These are phyloP conservation scores for Fusarium nisikadoi DNA, from an alignment of 2,329 filamentous ascomycete genomes.

Conservation along the genomic window DNA sequence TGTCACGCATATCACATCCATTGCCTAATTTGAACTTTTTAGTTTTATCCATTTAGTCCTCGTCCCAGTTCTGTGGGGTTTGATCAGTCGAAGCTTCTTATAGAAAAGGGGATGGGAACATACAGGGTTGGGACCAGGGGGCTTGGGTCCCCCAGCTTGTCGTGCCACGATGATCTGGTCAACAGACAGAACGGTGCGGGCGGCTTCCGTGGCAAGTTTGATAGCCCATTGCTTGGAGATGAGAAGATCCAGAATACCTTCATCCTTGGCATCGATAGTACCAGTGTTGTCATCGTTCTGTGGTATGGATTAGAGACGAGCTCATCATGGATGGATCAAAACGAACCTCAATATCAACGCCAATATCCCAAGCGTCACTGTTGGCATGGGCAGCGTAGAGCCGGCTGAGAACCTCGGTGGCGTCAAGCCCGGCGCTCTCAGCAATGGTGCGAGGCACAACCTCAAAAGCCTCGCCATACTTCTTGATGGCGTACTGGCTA, in stretches of 20 bases:
- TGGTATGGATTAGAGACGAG: conserved; percentile 32
- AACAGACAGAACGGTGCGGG: conserved; percentile 91
- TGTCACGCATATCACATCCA: conserved; percentile 28
- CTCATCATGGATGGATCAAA: neutral
- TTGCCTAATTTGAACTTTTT: conserved; percentile 37
- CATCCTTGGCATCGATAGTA: conserved; percentile 84
- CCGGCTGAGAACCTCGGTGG: conserved; percentile 93
- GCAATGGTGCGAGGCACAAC: conserved; percentile 94
- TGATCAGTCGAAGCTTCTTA: conserved; percentile 44
- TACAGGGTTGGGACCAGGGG: conserved; percentile 88
- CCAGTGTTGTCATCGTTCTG: conserved; percentile 82
- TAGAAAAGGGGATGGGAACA: conserved; percentile 40
- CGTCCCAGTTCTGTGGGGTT: conserved; percentile 66
- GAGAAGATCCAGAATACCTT: conserved; percentile 92
- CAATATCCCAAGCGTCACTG: conserved; percentile 87
- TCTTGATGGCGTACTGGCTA: conserved; percentile 95
- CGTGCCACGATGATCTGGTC: conserved; percentile 99
- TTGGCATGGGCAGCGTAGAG: conserved; percentile 94
- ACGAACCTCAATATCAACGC: conserved; percentile 87
- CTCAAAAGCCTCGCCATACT: conserved; percentile 97
- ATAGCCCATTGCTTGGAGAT: conserved; percentile 96
- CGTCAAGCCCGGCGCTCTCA: conserved; percentile 94
- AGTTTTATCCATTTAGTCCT: conserved; percentile 61
- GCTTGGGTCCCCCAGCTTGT: conserved; percentile 97
- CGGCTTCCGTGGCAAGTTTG: conserved; percentile 94